Percentiles rank a stretch among this genome's conserved stretches.
Conservation (phyloP, 2,329 filamentous ascomycete genomes). For the Arthrocladium fulminans region DNA sequence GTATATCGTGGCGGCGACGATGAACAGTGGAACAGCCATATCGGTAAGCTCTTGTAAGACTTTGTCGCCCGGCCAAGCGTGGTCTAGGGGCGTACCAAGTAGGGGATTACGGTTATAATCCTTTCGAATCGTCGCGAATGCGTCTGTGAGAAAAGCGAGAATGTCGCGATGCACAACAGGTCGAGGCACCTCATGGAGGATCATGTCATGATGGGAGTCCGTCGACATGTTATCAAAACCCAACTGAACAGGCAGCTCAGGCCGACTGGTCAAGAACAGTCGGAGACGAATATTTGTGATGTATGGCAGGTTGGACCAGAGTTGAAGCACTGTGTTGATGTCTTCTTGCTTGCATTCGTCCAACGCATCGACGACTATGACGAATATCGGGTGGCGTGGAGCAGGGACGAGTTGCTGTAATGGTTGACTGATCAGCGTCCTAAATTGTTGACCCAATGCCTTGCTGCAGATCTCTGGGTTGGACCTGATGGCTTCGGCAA, state of each 20-base stretch:
- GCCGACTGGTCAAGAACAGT: conserved; percentile 26
- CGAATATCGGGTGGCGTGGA: conserved; percentile 7
- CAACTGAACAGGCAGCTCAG: conserved; percentile 21
- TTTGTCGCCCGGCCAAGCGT: conserved; percentile 23
- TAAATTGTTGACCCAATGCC: conserved; percentile 24
- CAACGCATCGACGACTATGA: conserved; percentile 26
- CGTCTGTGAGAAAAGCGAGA: conserved; percentile 5
- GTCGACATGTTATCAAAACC: conserved; percentile 19
- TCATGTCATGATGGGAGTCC: conserved; percentile 19
- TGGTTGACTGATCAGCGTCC: conserved; percentile 24
- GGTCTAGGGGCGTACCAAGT: conserved; percentile 10
- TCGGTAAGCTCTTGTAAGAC: conserved; percentile 23
- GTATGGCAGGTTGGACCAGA: conserved; percentile 16
- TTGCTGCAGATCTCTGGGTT: conserved; percentile 24
- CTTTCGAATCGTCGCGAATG: conserved; percentile 8
- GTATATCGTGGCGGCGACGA: conserved; percentile 24
- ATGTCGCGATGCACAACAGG: conserved; percentile 5
- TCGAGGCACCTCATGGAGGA: conserved; percentile 9
- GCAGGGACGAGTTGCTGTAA: conserved; percentile 11
- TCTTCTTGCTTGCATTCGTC: conserved; percentile 26
- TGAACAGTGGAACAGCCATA: conserved; percentile 27
- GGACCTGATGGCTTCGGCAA: conserved; percentile 20
- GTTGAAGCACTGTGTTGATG: conserved; percentile 19
- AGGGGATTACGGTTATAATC: conserved; percentile 5
- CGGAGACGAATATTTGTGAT: conserved; percentile 16